Evolutionary conservation across 805 yeast genomes (phyloP).

Genomic region (Candida vaughaniae): DNA sequence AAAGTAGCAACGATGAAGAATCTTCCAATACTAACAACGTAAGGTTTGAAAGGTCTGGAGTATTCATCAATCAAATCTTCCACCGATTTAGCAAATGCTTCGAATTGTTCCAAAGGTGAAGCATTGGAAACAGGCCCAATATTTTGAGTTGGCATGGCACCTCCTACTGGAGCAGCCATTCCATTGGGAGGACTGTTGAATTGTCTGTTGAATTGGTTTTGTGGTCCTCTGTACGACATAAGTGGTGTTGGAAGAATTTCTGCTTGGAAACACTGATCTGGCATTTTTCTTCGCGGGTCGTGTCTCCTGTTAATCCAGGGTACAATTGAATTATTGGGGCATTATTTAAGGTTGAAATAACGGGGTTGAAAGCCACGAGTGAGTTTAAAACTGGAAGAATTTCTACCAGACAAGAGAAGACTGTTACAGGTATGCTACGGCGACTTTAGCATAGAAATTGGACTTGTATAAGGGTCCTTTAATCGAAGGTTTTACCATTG

Average conservation of each 20-base stretch:
- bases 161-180: slow-evolving; percentile 11
- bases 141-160: slow-evolving; percentile 21
- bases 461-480: too few relatives aligned
- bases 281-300: background rate
- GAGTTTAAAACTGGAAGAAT: too few relatives aligned
- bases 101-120: slow-evolving; percentile 42
- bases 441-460: too few relatives aligned
- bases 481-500: too few relatives aligned
- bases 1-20: slow-evolving; percentile 91
- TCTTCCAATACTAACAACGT: slow-evolving; percentile 85
- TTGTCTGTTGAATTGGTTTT: slow-evolving; percentile 38
- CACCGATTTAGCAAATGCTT: slow-evolving; percentile 48
- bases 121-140: slow-evolving; percentile 32
- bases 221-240: slow-evolving; percentile 49
- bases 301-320: too few relatives aligned
- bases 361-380: too few relatives aligned
- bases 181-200: slow-evolving; percentile 19
- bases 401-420: too few relatives aligned
- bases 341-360: too few relatives aligned
- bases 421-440: too few relatives aligned
- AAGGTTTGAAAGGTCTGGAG: slow-evolving; percentile 58
- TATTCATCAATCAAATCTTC: slow-evolving; percentile 56
- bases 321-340: too few relatives aligned
- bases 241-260: too few relatives aligned
- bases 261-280: too few relatives aligned